Percentiles rank a stretch among this genome's conserved stretches.
Evolutionary conservation across 192 early-diverging fungal genomes (phyloP).

Genomic region (Geranomyces variabilis): DNA sequence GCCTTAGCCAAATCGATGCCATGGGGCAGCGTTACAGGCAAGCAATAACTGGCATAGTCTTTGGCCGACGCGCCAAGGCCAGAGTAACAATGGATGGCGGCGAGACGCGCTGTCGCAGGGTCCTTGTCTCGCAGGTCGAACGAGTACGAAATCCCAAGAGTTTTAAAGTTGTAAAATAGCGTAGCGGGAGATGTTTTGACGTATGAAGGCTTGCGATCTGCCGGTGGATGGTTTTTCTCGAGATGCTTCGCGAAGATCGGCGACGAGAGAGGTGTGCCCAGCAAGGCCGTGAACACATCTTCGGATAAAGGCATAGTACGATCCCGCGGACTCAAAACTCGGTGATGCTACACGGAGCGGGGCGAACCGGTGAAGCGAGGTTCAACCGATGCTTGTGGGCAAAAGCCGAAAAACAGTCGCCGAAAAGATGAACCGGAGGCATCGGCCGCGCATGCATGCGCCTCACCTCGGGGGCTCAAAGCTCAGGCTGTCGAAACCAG

Average conservation of each 20-base stretch:
- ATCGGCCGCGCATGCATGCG: no score
- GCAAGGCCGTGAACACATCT: neutral
- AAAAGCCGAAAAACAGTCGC: no score
- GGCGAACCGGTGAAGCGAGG: no score
- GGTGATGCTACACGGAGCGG: no score
- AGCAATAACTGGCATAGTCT: neutral
- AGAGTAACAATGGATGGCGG: conserved; percentile 16
- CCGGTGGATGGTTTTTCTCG: neutral
- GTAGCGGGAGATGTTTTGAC: neutral
- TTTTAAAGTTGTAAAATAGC: conserved; percentile 6
- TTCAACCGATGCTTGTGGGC: no score
- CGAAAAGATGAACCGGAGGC: no score
- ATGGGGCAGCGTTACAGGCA: neutral
- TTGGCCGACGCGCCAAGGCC: neutral
- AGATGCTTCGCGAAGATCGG: neutral
- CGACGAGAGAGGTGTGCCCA: neutral
- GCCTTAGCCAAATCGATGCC: neutral
- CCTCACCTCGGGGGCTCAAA: no score
- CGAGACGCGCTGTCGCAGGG: neutral
- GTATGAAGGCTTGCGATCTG: neutral
- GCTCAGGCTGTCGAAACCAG: no score
- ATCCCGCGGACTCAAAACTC: no score
- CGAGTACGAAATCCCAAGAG: conserved; percentile 10
- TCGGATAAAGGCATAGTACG: no score
- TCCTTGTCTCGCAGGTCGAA: neutral